Conservation (phyloP, 345 rosid species). For the Orychophragmus violaceus region DNA sequence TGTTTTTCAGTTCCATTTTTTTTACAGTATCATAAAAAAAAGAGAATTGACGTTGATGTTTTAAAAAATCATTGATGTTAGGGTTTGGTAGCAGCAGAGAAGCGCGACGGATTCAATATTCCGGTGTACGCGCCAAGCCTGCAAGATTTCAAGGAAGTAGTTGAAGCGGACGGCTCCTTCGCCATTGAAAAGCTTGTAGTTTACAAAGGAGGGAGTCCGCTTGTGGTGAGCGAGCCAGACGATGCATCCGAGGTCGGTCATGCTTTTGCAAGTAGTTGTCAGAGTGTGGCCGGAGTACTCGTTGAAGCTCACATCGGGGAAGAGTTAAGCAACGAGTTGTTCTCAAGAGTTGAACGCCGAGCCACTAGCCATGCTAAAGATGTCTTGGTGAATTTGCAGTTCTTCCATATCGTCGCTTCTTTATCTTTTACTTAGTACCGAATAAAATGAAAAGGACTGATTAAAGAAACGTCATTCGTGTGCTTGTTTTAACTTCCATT, state of each 20-base stretch:
- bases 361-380: slow-evolving; percentile 67
- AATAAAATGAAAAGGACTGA: neutral
- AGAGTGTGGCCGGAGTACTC: slow-evolving; percentile 80
- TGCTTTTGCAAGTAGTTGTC: slow-evolving; percentile 67
- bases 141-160: slow-evolving; percentile 80
- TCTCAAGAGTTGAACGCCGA: slow-evolving; percentile 52
- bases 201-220: slow-evolving; percentile 91
- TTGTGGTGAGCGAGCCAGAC: slow-evolving; percentile 75
- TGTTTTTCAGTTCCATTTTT: neutral
- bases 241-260: slow-evolving; percentile 61
- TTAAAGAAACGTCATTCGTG: slow-evolving; percentile 1
- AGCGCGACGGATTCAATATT: slow-evolving; percentile 79
- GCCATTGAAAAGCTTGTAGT: slow-evolving; percentile 64
- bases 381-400: slow-evolving; percentile 67
- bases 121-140: slow-evolving; percentile 91
- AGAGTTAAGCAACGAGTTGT: slow-evolving; percentile 62
- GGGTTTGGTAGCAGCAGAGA: slow-evolving; percentile 66
- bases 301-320: slow-evolving; percentile 95
- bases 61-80: neutral
- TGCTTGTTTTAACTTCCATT: neutral
- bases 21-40: neutral
- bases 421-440: slow-evolving; percentile 44
- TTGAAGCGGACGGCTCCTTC: slow-evolving; percentile 72
- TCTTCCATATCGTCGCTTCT: slow-evolving; percentile 82
- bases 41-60: neutral